Evolutionary conservation across 768 basidiomycete genomes (phyloP).

Genomic region (Boletellus emodensis): DNA sequence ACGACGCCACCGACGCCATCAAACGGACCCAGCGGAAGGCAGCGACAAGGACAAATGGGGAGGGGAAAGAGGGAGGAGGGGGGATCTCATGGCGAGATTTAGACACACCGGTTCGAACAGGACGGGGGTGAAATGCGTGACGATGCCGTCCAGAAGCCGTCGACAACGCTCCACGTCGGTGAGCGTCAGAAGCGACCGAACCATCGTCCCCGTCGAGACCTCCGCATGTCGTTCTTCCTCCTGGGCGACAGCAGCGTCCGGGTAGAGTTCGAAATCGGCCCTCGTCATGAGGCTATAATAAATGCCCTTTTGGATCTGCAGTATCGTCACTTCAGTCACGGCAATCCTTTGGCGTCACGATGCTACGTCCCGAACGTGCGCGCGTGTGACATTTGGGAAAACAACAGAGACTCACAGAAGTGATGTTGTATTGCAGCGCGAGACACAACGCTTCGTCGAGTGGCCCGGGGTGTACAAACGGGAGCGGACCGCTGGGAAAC

Average conservation of each 20-base stretch:
- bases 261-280: slow-evolving; percentile 49
- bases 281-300: slow-evolving; percentile 62
- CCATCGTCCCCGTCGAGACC: neutral
- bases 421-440: slow-evolving; percentile 44
- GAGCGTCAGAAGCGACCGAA: slow-evolving; percentile 23
- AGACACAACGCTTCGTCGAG: slow-evolving; percentile 52
- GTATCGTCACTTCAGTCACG: too few relatives aligned
- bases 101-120: slow-evolving; percentile 58
- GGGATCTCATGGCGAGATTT: neutral
- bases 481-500: slow-evolving; percentile 47
- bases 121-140: slow-evolving; percentile 66
- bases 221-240: neutral
- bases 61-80: neutral
- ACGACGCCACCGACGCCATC: neutral
- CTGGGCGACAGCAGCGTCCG: slow-evolving; percentile 10
- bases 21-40: too few relatives aligned
- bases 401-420: slow-evolving; percentile 40
- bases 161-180: slow-evolving; percentile 40
- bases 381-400: too few relatives aligned
- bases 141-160: slow-evolving; percentile 49
- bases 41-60: neutral
- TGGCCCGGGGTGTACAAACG: slow-evolving; percentile 41
- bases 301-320: slow-evolving; percentile 56
- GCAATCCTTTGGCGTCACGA: too few relatives aligned
- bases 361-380: too few relatives aligned